Base-by-base conservation (phyloP, 2,329 filamentous ascomycete species). In the Cordyceps javanica region DNA sequence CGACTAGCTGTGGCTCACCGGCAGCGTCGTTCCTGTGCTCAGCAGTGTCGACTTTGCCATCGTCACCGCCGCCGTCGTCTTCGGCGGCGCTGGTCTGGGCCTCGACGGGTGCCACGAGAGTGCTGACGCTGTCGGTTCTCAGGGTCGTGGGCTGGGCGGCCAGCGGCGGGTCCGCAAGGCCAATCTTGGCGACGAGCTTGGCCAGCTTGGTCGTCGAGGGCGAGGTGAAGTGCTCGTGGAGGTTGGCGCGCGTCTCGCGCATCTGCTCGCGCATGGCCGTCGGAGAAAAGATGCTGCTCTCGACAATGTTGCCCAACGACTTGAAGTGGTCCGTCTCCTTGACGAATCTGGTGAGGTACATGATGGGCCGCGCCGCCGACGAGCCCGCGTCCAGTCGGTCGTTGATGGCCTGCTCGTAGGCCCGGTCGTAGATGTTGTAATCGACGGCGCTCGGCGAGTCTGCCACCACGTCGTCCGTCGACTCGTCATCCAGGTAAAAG, bases 391-490 rank as follows among this genome's bases (percentile, higher is more conserved):
- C 74, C 65, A 97, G 93, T 16, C 87, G 82, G 59, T 88, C 82
- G 28, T 94, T 82, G 72, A 97, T 90, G 60, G 89, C 83, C 21
- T 68, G 68, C 66, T 90, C 85, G 69, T 96, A 97, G 0, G 93
- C 93, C 1, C 82, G 84, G 69, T 96, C 90, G 70, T 96, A 97
- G 59, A 97, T 87, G 67, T 94, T 86, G 64, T 90, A 90, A 60
- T 95, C 91, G 6, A 90, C 89, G 1, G 87, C 88, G 0, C 87
- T 87, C 3, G 93, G 93, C 1, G 90, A 95, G 71, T 96, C 91
- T 30, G 89, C 90, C 41, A 96, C 86, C 5, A 87, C 69, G 23
- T 79, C 71, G 3, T 72, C 71, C 14, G 46, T 21, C 8, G 71
- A 72, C 10, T 69, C 63, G 25, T 72, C 68, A 56, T 74, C 71